These are phyloP conservation scores for Fusarium redolens DNA, from an alignment of 2,329 filamentous ascomycete genomes.

Conservation along the genomic window DNA sequence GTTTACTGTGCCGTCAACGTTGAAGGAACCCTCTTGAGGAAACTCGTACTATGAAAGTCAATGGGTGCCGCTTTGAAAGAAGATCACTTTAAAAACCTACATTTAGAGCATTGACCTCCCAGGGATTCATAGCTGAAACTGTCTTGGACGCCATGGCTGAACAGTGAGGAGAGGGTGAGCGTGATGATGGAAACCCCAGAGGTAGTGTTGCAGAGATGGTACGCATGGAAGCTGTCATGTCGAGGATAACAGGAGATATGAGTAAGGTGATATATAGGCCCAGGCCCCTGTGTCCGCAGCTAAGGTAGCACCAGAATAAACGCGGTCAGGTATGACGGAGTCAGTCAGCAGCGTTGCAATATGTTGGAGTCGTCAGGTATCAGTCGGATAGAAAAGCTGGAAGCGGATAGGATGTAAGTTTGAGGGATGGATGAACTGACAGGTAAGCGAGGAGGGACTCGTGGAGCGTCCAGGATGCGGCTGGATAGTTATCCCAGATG, in stretches of 20 bases:
- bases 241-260: not conserved
- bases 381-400: conserved; percentile 6
- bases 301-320: conserved; percentile 5
- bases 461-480: conserved; percentile 16
- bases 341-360: conserved; percentile 3
- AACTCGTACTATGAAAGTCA: conserved; percentile 43
- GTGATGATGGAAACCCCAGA: conserved; percentile 6
- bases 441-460: conserved; percentile 15
- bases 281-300: not conserved
- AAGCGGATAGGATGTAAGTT: conserved; percentile 9
- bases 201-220: conserved; percentile 27
- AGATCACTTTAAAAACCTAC: conserved; percentile 19
- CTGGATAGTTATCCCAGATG: conserved; percentile 28
- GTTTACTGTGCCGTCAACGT: conserved; percentile 36
- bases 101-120: conserved; percentile 43
- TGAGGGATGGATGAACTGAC: conserved; percentile 12
- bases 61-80: not conserved
- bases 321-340: conserved; percentile 21
- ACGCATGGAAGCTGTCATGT: conserved; percentile 33
- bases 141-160: conserved; percentile 33
- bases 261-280: conserved; percentile 24
- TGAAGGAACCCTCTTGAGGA: conserved; percentile 36
- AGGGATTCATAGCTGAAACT: conserved; percentile 40
- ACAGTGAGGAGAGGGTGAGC: conserved; percentile 8
- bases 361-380: conserved; percentile 21